Conservation (phyloP, 2,329 filamentous ascomycete genomes). For the Penicillium psychrosexuale region DNA sequence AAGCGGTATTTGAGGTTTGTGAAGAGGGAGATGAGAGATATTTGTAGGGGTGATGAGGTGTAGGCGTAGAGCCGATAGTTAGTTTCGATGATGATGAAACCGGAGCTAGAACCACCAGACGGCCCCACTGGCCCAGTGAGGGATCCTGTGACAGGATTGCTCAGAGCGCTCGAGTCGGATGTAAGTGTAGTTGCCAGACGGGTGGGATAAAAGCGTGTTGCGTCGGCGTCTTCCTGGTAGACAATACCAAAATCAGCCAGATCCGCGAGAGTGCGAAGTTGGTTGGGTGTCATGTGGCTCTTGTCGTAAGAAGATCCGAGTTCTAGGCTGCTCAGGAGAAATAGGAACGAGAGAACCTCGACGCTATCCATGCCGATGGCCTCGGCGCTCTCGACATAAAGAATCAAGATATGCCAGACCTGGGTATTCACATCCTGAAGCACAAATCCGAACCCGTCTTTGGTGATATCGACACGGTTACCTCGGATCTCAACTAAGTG, state of each 20-base stretch:
- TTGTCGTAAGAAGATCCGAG: conserved; percentile 90
- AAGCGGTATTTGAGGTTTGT: conserved; percentile 84
- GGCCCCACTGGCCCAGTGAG: conserved; percentile 41
- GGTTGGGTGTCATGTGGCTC: conserved; percentile 73
- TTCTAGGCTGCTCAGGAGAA: conserved; percentile 89
- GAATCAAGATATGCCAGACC: conserved; percentile 90
- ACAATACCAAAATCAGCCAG: conserved; percentile 91
- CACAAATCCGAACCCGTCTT: conserved; percentile 90
- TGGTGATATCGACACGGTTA: conserved; percentile 70
- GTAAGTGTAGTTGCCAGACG: conserved; percentile 92
- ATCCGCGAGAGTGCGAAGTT: conserved; percentile 83
- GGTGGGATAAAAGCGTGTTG: conserved; percentile 74
- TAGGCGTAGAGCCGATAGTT: conserved; percentile 98
- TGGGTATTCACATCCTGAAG: conserved; percentile 94
- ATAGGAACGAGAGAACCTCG: conserved; percentile 93
- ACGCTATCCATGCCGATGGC: conserved; percentile 76
- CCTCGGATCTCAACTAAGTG: conserved; percentile 67
- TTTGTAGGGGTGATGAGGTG: conserved; percentile 88
- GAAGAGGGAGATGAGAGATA: conserved; percentile 89
- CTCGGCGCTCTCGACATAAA: conserved; percentile 85
- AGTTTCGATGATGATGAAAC: conserved; percentile 94
- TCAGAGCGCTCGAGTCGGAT: conserved; percentile 67
- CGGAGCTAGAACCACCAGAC: conserved; percentile 43
- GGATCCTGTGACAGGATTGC: conserved; percentile 67
- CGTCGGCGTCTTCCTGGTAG: conserved; percentile 55